Evolutionary conservation across 1,284 basidiomycete species (phyloP).

Genomic region (Wolfiporia cocos): DNA sequence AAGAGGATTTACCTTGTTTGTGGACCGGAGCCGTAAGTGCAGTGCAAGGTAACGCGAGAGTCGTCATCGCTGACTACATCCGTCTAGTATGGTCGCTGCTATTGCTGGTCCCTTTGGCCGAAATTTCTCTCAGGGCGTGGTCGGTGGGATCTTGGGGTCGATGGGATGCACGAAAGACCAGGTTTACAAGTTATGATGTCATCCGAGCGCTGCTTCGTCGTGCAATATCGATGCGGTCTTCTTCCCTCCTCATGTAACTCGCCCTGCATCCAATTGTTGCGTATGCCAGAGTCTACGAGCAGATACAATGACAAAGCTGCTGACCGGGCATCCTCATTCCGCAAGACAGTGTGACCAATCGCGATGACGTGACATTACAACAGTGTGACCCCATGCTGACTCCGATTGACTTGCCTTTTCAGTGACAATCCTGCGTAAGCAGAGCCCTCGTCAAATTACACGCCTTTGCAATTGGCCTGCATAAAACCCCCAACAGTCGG

Average conservation of each 20-base stretch:
- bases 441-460: no score
- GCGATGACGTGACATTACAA: constrained; percentile 2
- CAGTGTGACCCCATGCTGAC: neutral
- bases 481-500: neutral
- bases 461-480: no score
- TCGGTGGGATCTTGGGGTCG: constrained; percentile 62
- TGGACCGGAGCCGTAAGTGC: constrained; percentile 72
- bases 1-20: constrained; percentile 66
- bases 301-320: no score
- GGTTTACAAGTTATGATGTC: constrained; percentile 60
- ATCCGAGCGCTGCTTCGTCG: neutral
- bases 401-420: neutral
- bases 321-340: no score
- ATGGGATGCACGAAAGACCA: constrained; percentile 57
- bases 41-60: neutral
- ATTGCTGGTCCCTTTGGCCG: constrained; percentile 74
- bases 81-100: constrained; percentile 61
- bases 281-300: no score
- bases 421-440: neutral
- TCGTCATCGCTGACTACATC: constrained; percentile 6
- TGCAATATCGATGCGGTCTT: neutral
- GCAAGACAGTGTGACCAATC: neutral
- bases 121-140: constrained; percentile 66
- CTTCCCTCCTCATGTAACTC: no score
- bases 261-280: no score